These are phyloP conservation scores for Trypanosoma conorhini DNA, from an alignment of 208 protist species.

Conservation along the genomic window DNA sequence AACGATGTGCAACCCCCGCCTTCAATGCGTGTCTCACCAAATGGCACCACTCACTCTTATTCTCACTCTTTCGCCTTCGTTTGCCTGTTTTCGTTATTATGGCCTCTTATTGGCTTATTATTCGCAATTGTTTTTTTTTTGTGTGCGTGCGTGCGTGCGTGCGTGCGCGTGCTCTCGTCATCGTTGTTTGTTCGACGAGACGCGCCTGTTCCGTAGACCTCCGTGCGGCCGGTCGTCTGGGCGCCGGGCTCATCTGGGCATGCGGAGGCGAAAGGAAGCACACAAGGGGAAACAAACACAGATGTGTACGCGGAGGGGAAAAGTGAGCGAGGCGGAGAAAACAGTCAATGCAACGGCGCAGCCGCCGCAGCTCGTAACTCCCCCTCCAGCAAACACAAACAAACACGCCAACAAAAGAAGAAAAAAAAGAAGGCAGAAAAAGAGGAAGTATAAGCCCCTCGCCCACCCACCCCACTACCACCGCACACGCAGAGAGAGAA, in stretches of 20 bases:
- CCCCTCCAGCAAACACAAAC: not conserved
- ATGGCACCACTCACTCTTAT: too few relatives aligned
- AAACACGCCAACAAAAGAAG: conserved; percentile 12
- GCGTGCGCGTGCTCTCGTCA: too few relatives aligned
- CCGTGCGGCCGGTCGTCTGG: too few relatives aligned
- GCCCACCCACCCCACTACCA: not conserved
- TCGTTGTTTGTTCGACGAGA: too few relatives aligned
- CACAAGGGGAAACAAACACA: not conserved
- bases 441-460: not conserved
- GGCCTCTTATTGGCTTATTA: too few relatives aligned
- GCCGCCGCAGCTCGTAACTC: not conserved
- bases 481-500: not conserved
- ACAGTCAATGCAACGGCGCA: not conserved
- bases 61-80: too few relatives aligned
- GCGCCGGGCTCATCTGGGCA: not conserved
- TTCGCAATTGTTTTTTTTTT: too few relatives aligned
- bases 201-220: not conserved
- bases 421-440: conserved; percentile 20
- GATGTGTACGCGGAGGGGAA: not conserved
- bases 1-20: too few relatives aligned
- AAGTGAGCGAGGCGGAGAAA: not conserved
- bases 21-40: not conserved
- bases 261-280: not conserved
- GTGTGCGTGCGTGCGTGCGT: too few relatives aligned
- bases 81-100: too few relatives aligned